These are phyloP conservation scores for Cyamopsis tetragonoloba DNA, from an alignment of 306 rosid genomes.

Conservation along the genomic window DNA sequence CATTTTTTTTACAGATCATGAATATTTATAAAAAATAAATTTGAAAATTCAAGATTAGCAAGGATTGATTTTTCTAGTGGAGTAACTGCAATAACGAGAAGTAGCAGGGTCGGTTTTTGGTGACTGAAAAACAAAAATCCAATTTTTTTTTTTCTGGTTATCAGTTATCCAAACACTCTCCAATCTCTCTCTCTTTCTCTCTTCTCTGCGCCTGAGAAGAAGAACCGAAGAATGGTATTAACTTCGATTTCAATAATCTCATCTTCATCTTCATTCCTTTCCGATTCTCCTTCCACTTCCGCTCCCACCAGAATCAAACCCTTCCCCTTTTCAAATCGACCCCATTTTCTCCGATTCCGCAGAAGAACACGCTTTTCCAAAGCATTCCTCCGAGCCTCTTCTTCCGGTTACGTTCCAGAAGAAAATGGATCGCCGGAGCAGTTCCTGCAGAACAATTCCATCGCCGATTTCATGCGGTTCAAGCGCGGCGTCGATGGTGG, in stretches of 20 bases:
- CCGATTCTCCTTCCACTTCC: conserved; percentile 47
- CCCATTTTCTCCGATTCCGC: conserved; percentile 18
- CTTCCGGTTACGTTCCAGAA: conserved; percentile 27
- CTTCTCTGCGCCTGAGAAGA: background rate
- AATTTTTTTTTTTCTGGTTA: too few species aligned
- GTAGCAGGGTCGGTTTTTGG: background rate
- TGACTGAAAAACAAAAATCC: conserved; percentile 14
- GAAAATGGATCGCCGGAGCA: conserved; percentile 62
- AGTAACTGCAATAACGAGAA: conserved; percentile 16
- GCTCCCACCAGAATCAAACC: conserved; percentile 28
- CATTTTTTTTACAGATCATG: too few species aligned
- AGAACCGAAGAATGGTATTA: conserved; percentile 36
- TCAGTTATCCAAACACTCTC: conserved; percentile 36
- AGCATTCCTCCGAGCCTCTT: conserved; percentile 29
- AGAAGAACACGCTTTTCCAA: conserved; percentile 21
- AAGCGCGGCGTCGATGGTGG: conserved; percentile 52
- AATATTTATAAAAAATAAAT: too few species aligned
- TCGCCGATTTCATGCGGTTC: conserved; percentile 91
- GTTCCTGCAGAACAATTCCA: conserved; percentile 60
- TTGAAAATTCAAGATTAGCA: too few species aligned
- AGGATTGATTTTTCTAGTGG: too few species aligned
- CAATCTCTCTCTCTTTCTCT: background rate
- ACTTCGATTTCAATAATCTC: conserved; percentile 48
- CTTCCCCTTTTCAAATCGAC: conserved; percentile 30
- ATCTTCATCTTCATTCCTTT: conserved; percentile 47